phyloP scores from a whole-genome alignment of 2,329 filamentous ascomycete genomes.

The Cercospora brassicicola region DNA sequence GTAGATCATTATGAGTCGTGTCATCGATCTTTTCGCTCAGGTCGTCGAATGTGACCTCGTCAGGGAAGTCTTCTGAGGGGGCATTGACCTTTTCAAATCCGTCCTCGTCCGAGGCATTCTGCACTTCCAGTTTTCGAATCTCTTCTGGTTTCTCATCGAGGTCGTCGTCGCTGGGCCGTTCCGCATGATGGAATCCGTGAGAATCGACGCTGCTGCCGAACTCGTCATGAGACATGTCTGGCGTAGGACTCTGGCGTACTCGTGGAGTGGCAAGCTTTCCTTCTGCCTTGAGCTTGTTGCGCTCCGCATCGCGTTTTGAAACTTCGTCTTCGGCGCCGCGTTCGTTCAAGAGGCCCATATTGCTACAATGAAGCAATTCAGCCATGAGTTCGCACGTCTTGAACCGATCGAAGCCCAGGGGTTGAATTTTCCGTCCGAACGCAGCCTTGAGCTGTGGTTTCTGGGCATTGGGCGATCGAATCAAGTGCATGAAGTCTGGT shows the following conservation, averaged over 20 bases:
- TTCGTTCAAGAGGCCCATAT: constrained; percentile 96
- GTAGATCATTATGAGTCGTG: constrained; percentile 28
- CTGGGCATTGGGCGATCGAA: constrained; percentile 73
- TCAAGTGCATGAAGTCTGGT: constrained; percentile 88
- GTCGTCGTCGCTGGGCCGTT: constrained; percentile 45
- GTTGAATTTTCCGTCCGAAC: constrained; percentile 87
- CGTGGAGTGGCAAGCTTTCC: constrained; percentile 66
- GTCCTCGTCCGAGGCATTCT: constrained; percentile 82
- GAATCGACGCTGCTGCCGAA: constrained; percentile 55
- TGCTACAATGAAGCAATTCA: constrained; percentile 93
- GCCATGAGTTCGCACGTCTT: constrained; percentile 99
- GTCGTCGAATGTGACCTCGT: constrained; percentile 69
- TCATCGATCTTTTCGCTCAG: constrained; percentile 57
- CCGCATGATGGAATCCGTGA: constrained; percentile 54
- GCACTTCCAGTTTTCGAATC: constrained; percentile 70
- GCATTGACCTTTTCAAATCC: constrained; percentile 85
- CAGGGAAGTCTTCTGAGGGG: constrained; percentile 54
- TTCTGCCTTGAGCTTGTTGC: constrained; percentile 74
- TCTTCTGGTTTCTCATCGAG: constrained; percentile 60
- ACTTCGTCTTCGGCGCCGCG: constrained; percentile 86
- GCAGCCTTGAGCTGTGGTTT: constrained; percentile 78
- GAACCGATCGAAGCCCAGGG: constrained; percentile 93
- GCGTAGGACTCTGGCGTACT: constrained; percentile 58
- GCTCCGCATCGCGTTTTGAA: constrained; percentile 72
- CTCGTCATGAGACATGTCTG: constrained; percentile 47